Evolutionary conservation across 768 basidiomycete genomes (phyloP).

Genomic region (Pholiota microspora): DNA sequence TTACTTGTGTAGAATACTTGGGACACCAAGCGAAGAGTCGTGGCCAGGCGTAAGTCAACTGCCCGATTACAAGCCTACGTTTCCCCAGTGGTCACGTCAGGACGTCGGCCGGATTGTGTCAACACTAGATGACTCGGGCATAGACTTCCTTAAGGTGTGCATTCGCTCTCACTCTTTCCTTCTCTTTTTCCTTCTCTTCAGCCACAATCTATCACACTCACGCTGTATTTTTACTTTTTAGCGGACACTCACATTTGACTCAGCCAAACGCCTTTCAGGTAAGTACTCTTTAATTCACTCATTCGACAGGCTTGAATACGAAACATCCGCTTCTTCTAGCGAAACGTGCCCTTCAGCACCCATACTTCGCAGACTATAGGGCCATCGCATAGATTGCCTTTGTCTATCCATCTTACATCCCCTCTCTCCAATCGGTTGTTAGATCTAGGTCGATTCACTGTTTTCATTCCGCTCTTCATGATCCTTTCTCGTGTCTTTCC

Average conservation of each 20-base stretch:
- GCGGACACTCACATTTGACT: conserved; percentile 82
- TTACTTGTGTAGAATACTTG: conserved; percentile 69
- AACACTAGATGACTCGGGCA: conserved; percentile 70
- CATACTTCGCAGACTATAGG: conserved; percentile 45
- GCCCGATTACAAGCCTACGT: conserved; percentile 95
- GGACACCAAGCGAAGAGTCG: conserved; percentile 85
- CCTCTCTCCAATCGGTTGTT: background rate
- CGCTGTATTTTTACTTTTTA: conserved; percentile 22
- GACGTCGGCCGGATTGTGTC: conserved; percentile 68
- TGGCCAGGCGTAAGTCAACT: conserved; percentile 91
- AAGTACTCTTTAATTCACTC: conserved; percentile 21
- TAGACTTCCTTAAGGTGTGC: conserved; percentile 74
- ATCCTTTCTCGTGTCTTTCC: background rate
- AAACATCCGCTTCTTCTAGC: conserved; percentile 45
- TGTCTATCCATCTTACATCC: background rate
- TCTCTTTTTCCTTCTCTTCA: too few species aligned
- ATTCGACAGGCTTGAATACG: background rate
- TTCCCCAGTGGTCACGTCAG: conserved; percentile 90
- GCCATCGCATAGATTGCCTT: conserved; percentile 1
- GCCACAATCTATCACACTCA: background rate
- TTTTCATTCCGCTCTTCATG: background rate
- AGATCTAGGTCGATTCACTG: background rate
- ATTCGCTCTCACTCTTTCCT: background rate
- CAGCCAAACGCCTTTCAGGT: conserved; percentile 92
- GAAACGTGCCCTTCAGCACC: conserved; percentile 53